Evolutionary conservation across 352 stramenopile species (phyloP).

Genomic region (Phytophthora crassamura): DNA sequence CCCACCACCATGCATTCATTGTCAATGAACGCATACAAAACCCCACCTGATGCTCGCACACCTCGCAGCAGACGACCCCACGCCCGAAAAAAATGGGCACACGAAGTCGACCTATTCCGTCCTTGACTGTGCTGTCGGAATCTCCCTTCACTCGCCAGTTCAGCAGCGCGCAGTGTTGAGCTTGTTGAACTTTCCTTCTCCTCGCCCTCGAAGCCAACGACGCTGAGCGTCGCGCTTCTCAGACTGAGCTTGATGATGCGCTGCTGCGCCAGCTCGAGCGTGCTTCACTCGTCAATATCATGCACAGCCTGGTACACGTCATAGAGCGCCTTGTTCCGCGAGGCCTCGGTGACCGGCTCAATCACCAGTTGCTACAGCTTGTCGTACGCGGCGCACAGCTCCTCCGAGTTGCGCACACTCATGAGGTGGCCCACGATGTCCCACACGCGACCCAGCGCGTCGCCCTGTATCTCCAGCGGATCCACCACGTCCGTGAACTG

Average conservation of each 20-base stretch:
- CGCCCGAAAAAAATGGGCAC: no score
- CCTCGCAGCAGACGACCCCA: no score
- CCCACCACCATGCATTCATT: no score
- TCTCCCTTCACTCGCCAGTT: conserved; percentile 63
- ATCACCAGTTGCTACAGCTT: conserved; percentile 94
- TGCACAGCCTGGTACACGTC: conserved; percentile 89
- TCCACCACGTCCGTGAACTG: conserved; percentile 92
- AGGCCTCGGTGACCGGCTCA: conserved; percentile 91
- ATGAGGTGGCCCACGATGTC: conserved; percentile 97
- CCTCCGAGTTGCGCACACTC: conserved; percentile 96
- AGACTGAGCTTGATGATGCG: conserved; percentile 93
- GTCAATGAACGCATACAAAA: no score
- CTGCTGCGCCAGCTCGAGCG: conserved; percentile 66
- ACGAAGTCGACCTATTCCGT: no score
- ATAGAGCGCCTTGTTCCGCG: conserved; percentile 94
- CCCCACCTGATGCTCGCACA: no score
- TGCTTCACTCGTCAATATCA: conserved; percentile 61
- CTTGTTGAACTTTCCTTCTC: conserved; percentile 96
- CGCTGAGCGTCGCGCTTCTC: conserved; percentile 89
- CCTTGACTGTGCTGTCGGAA: background rate
- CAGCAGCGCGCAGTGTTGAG: conserved; percentile 93
- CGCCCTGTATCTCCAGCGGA: conserved; percentile 92
- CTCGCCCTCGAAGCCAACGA: conserved; percentile 93
- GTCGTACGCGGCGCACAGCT: conserved; percentile 94
- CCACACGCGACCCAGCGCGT: conserved; percentile 94